phyloP scores from a whole-genome alignment of 2,329 filamentous ascomycete genomes.

The Talaromyces marneffei region DNA sequence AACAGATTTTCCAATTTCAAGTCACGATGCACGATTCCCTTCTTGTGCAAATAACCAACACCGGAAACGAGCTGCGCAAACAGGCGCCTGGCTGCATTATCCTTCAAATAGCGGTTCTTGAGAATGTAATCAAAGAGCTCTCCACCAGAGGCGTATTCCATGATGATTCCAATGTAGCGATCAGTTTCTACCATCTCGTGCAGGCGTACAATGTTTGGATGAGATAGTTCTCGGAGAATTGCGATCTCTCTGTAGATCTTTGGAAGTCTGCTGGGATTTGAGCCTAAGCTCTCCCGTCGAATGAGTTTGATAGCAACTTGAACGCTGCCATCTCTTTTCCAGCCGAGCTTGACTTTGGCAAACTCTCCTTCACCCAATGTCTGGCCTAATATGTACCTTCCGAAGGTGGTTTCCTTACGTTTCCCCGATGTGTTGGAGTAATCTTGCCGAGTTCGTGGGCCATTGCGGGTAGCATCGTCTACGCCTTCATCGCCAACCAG shows the following conservation, averaged over 20 bases:
- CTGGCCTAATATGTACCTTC: constrained; percentile 91
- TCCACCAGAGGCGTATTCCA: constrained; percentile 95
- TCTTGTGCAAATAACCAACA: constrained; percentile 96
- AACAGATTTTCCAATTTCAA: constrained; percentile 94
- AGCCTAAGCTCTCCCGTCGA: constrained; percentile 80
- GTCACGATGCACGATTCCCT: constrained; percentile 96
- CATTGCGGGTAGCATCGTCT: constrained; percentile 37
- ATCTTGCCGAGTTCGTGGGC: constrained; percentile 49
- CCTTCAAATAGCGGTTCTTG: constrained; percentile 93
- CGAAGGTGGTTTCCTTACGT: constrained; percentile 79
- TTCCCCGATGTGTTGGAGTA: constrained; percentile 47
- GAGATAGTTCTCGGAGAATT: constrained; percentile 78
- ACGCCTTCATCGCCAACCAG: constrained; percentile 47
- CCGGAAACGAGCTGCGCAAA: constrained; percentile 96
- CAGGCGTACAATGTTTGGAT: constrained; percentile 93
- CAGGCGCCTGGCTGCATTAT: constrained; percentile 78
- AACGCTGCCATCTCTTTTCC: constrained; percentile 91
- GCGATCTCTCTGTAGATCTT: constrained; percentile 98
- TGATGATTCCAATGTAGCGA: constrained; percentile 92
- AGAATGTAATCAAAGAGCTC: constrained; percentile 98
- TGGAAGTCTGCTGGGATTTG: constrained; percentile 79
- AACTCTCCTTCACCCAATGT: constrained; percentile 97
- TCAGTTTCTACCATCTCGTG: constrained; percentile 99
- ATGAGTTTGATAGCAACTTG: constrained; percentile 98
- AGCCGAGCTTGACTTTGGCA: constrained; percentile 96